Base-by-base conservation (phyloP, 2,329 filamentous ascomycete genomes). In the Grosmannia serpens region DNA sequence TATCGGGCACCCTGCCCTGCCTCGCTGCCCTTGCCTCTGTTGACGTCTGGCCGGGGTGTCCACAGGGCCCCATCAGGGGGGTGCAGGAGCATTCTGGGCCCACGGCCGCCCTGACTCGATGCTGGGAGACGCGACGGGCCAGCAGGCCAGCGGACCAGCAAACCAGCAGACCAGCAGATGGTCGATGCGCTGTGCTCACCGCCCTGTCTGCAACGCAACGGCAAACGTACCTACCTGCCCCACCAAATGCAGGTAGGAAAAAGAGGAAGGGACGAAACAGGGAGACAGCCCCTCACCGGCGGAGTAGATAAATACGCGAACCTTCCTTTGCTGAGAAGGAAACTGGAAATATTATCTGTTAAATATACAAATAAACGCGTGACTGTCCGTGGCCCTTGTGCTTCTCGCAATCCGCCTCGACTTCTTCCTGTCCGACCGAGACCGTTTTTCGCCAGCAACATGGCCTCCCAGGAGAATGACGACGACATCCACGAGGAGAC, bases 401-500 rank as follows among this genome's bases (percentile, higher is more conserved):
- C 27, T 50, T 54, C 26, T 27, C 6, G 44, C 20, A 26, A 33
- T 10, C 4, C 4, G 24, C 31, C 41, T 35, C 26, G 3, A 10
- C n/a, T 35, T 24, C 15, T 33, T 20, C 22, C 33, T 41, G 35
- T 10, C 29, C 27, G 20, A 27, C 35, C 54, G 55, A 51, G 59
- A 60, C 53, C 33, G 60, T 38, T 59, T 62, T 58, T 60, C 10
- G n/a, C 26, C 26, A n/a, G 65, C 73, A 79, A 67, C 67, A 89
- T 89, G 86, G 79, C 85, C 65, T 81, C 84, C 67, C 77, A 82
- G 69, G 77, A 82, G 69, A 82, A 89, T 46, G 59, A 62, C 15
- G 90, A 96, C 62, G 92, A 97, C 69, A 84, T 92, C 65, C 79
- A 88, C 73, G 87, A 94, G 77, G 82, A 87, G 77, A 96, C 91